Evolutionary conservation across 306 rosid species (phyloP).

Genomic region (Amphicarpaea edgeworthii): DNA sequence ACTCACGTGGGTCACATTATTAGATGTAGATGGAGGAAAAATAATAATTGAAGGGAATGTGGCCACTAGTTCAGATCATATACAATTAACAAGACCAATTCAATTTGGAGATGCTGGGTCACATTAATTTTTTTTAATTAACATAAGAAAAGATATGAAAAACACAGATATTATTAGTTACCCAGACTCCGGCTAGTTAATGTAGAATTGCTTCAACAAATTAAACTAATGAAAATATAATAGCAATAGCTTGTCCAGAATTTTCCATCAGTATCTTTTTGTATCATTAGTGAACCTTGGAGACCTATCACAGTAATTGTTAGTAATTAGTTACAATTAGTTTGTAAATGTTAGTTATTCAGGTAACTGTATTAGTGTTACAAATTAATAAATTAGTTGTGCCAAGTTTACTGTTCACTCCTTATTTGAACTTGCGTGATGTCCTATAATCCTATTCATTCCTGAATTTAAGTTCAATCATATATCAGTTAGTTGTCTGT

Average conservation of each 20-base stretch:
- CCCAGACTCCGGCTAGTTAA: not conserved
- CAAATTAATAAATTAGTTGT: too few species aligned
- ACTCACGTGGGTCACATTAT: constrained; percentile 47
- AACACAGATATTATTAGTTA: not conserved
- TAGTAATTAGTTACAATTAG: not conserved
- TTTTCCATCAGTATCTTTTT: not conserved
- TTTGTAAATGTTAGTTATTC: not conserved
- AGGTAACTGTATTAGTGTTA: not conserved
- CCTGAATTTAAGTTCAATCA: not conserved
- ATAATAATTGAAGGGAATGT: constrained; percentile 17
- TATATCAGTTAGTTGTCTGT: not conserved
- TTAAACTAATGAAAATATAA: constrained; percentile 9
- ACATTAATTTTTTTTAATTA: not conserved
- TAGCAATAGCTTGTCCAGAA: not conserved
- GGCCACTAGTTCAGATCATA: constrained; percentile 19
- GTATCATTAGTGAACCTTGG: not conserved
- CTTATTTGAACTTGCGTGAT: not conserved
- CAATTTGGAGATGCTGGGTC: not conserved
- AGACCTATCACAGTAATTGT: not conserved
- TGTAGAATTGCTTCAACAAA: not conserved
- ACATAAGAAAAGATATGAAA: not conserved
- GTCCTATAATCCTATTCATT: not conserved
- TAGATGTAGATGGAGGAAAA: not conserved
- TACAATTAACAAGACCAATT: constrained; percentile 12
- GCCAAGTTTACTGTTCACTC: not conserved